Conservation (phyloP, 352 stramenopile species). For the Blastocystis sp. region DNA sequence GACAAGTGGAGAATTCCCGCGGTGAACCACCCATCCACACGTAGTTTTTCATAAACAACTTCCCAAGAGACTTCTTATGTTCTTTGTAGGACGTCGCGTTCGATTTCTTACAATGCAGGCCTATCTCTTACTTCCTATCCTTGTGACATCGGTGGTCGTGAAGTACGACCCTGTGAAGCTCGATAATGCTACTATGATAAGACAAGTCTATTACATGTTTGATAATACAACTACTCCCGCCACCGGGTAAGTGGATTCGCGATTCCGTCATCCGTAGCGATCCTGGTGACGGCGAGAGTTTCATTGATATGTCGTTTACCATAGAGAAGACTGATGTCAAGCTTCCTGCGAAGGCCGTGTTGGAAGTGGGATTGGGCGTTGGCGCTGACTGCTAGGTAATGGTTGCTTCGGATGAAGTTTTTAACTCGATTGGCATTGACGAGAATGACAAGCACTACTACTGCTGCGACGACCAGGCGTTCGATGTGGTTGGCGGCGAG, state of each 20-base stretch:
- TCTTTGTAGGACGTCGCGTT: neutral
- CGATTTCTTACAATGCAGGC: neutral
- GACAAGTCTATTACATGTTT: conserved; percentile 66
- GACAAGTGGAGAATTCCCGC: neutral
- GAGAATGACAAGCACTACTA: conserved; percentile 38
- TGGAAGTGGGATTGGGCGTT: conserved; percentile 6
- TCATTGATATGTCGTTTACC: conserved; percentile 45
- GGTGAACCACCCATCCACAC: neutral
- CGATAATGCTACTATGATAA: conserved; percentile 33
- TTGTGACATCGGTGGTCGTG: conserved; percentile 44
- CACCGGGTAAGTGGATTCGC: neutral
- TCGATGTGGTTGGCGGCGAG: conserved; percentile 3
- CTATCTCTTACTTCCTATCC: conserved; percentile 43
- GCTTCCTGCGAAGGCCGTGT: neutral
- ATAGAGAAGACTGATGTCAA: conserved; percentile 21
- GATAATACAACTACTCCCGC: conserved; percentile 70
- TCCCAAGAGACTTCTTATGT: neutral
- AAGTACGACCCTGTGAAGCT: conserved; percentile 50
- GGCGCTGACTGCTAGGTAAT: conserved; percentile 31
- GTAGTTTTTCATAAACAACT: neutral
- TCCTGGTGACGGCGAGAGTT: conserved; percentile 69
- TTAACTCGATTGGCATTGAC: conserved; percentile 56
- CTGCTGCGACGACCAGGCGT: conserved; percentile 71
- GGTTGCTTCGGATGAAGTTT: conserved; percentile 57
- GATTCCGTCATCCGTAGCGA: neutral